Evolutionary conservation across 192 early-diverging fungal species (phyloP), one percentile per base, ranked within the genome.

Genomic region (Kickxella alabastrina): DNA sequence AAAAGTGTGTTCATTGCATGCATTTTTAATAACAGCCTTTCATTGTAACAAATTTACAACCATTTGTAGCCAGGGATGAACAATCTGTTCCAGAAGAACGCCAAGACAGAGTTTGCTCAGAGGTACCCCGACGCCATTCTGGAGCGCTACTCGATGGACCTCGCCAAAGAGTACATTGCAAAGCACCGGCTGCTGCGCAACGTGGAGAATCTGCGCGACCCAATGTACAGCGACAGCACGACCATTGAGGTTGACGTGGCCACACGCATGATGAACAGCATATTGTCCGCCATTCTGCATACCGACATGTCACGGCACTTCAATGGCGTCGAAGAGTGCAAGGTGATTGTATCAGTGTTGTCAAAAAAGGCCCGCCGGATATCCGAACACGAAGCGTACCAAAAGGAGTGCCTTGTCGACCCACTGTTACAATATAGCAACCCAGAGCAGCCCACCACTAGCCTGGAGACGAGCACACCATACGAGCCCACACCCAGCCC

Each of bases 241-340:
- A 77, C 80, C 26, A 61, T 64, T 6, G 59, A 68, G 34, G 37
- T 53, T 15, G 62, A 68, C 28, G 54, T 76, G 21, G 66, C 66
- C 27, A 61, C 65, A 12, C 65, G 73, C 19, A 76, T 76, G 67
- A 59, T 65, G 24, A 57, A 44, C 36, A 65, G 67, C 54, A 54
- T 76, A 13, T 44, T 45, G 0, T 34, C 89, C 54, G 86, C 83
- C 32, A 92, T 97, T 49, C 77, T 97, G 31, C 82, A 85, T 15
- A 97, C 94, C 1, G 94, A 97, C 60, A 97, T 97, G 94, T 71
- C 80, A 2, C 82, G 86, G 9, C 94, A 97, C 61, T 97, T 91
- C 75, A 78, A 54, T 4, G 58, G 85, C 15, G 74, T 82, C 10
- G 81, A 83, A 36, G 59, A 82, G 47, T 71, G 78, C 73, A 68